phyloP scores from a whole-genome alignment of 495 filamentous ascomycete genomes.

The Aspergillus ellipticus region DNA sequence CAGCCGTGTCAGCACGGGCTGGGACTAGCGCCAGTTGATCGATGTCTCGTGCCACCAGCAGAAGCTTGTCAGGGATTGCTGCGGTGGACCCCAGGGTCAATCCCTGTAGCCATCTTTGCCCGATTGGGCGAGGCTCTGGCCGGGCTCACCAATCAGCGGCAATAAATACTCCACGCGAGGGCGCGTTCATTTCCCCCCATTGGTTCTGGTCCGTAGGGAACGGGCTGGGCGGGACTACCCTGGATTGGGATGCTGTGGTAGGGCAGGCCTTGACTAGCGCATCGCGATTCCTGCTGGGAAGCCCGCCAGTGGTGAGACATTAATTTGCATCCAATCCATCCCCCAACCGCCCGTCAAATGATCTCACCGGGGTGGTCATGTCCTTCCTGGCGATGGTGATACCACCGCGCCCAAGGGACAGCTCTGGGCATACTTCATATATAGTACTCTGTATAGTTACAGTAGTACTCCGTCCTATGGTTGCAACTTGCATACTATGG shows the following conservation, averaged over 20 bases:
- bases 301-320: background rate
- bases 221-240: background rate
- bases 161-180: constrained; percentile 1
- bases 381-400: too few relatives aligned
- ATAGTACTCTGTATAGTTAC: too few relatives aligned
- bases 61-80: constrained; percentile 22
- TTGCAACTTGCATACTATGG: too few relatives aligned
- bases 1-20: constrained; percentile 21
- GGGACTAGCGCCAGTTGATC: constrained; percentile 17
- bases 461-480: too few relatives aligned
- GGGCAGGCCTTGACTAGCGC: background rate
- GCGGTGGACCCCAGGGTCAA: background rate
- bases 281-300: background rate
- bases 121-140: background rate
- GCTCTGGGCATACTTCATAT: too few relatives aligned
- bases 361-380: too few relatives aligned
- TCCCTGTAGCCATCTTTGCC: constrained; percentile 7
- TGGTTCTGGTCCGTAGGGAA: background rate
- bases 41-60: constrained; percentile 21
- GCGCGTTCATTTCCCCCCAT: constrained; percentile 2
- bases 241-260: background rate
- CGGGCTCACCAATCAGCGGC: constrained; percentile 2
- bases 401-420: too few relatives aligned
- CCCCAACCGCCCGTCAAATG: too few relatives aligned
- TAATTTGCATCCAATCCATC: background rate